phyloP scores from a whole-genome alignment of 768 basidiomycete genomes.

The Ephemerocybe angulata region DNA sequence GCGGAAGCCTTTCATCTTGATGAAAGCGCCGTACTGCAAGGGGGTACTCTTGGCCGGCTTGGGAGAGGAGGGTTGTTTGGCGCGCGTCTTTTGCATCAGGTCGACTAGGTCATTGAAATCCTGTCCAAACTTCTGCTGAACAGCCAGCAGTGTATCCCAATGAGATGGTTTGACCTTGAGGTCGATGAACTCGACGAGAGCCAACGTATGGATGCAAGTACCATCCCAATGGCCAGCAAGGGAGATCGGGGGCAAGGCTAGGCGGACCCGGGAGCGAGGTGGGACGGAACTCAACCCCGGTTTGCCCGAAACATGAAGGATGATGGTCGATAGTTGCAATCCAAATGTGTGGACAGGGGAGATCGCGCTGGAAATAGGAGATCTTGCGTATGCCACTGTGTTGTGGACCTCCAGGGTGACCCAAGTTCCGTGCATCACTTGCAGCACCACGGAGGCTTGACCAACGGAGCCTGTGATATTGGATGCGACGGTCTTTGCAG shows the following conservation, averaged over 20 bases:
- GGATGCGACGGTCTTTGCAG: slow-evolving; percentile 29
- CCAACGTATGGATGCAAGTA: slow-evolving; percentile 46
- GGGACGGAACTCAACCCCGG: slow-evolving; percentile 33
- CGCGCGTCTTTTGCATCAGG: slow-evolving; percentile 59
- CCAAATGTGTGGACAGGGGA: slow-evolving; percentile 51
- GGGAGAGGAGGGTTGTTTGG: slow-evolving; percentile 14
- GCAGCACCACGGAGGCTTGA: slow-evolving; percentile 58
- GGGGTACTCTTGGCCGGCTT: slow-evolving; percentile 1
- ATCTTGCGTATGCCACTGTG: slow-evolving; percentile 44
- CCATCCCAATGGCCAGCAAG: slow-evolving; percentile 57
- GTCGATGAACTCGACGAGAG: slow-evolving; percentile 64
- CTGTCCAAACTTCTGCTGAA: slow-evolving; percentile 87
- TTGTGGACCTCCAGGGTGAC: slow-evolving; percentile 67
- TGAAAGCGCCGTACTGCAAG: slow-evolving; percentile 45
- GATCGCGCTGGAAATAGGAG: slow-evolving; percentile 28
- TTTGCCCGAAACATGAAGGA: slow-evolving; percentile 54
- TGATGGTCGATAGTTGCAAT: slow-evolving; percentile 58
- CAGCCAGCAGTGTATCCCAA: slow-evolving; percentile 77
- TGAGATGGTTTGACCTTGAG: slow-evolving; percentile 76
- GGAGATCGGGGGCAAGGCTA: slow-evolving; percentile 64
- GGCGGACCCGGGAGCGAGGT: slow-evolving; percentile 50
- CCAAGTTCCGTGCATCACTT: slow-evolving; percentile 89
- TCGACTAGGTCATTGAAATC: slow-evolving; percentile 80
- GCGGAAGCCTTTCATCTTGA: slow-evolving; percentile 77
- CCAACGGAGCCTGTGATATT: slow-evolving; percentile 50